These are phyloP conservation scores for Lentinula raphanica DNA, from an alignment of 768 basidiomycete genomes.

Conservation along the genomic window DNA sequence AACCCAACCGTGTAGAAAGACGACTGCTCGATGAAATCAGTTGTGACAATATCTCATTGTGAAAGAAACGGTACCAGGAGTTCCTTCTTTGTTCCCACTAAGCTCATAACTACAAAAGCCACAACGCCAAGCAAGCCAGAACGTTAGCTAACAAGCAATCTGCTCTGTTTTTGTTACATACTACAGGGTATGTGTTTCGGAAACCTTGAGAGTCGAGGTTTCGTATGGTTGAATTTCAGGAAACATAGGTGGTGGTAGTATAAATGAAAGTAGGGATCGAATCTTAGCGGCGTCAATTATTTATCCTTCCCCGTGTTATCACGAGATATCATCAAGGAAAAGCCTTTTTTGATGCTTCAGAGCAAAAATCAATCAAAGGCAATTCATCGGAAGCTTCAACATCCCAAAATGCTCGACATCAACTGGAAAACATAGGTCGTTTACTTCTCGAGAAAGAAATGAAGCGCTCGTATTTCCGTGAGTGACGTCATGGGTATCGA, in stretches of 20 bases:
- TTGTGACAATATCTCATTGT: not conserved
- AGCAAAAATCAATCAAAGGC: not conserved
- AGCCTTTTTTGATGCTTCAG: not conserved
- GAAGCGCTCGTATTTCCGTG: not conserved
- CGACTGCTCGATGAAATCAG: conserved; percentile 36
- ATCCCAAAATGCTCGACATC: not conserved
- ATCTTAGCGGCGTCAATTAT: not conserved
- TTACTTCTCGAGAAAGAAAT: not conserved
- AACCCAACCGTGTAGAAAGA: conserved; percentile 69
- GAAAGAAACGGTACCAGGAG: conserved; percentile 48
- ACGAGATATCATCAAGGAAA: not conserved
- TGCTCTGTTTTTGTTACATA: conserved; percentile 21
- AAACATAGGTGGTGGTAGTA: conserved; percentile 44
- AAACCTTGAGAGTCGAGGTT: conserved; percentile 63
- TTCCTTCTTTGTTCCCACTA: conserved; percentile 71
- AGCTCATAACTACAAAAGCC: conserved; percentile 62
- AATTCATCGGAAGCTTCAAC: not conserved
- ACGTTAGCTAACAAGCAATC: not conserved
- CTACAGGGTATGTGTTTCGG: conserved; percentile 74
- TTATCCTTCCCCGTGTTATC: not conserved
- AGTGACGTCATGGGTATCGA: not conserved
- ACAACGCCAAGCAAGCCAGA: conserved; percentile 3
- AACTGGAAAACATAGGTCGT: not conserved
- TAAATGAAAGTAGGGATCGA: not conserved
- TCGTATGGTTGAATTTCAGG: conserved; percentile 62